These are phyloP conservation scores for Coemansia sp. DNA, from an alignment of 192 early-diverging fungal genomes.

Conservation along the genomic window DNA sequence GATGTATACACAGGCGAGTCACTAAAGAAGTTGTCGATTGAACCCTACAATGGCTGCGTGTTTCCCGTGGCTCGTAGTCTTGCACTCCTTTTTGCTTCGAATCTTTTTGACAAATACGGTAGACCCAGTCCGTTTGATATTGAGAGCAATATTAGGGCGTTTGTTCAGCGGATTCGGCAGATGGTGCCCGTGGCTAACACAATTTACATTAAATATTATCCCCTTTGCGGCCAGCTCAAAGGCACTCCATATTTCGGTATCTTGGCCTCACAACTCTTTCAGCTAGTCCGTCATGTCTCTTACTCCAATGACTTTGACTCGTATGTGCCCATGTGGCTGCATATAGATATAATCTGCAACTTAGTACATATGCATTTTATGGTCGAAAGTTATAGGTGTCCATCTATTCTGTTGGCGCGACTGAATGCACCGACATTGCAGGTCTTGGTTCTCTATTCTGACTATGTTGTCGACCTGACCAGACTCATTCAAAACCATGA, in stretches of 20 bases:
- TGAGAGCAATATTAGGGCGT: neutral
- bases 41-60: neutral
- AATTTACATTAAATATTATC: neutral
- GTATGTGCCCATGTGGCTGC: neutral
- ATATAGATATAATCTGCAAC: neutral
- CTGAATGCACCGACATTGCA: neutral
- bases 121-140: neutral
- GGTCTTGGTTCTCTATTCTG: neutral
- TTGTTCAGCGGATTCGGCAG: neutral
- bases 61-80: neutral
- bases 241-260: neutral
- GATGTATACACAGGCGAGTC: neutral
- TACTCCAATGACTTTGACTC: neutral
- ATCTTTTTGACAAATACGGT: neutral
- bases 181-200: neutral
- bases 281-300: neutral
- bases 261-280: neutral
- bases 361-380: neutral
- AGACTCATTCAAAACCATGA: neutral
- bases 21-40: neutral
- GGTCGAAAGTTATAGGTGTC: neutral
- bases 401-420: neutral
- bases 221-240: neutral
- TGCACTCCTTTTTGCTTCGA: neutral
- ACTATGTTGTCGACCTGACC: neutral